These are phyloP conservation scores for Lactifluus pinguis DNA, from an alignment of 768 basidiomycete genomes.

Conservation along the genomic window DNA sequence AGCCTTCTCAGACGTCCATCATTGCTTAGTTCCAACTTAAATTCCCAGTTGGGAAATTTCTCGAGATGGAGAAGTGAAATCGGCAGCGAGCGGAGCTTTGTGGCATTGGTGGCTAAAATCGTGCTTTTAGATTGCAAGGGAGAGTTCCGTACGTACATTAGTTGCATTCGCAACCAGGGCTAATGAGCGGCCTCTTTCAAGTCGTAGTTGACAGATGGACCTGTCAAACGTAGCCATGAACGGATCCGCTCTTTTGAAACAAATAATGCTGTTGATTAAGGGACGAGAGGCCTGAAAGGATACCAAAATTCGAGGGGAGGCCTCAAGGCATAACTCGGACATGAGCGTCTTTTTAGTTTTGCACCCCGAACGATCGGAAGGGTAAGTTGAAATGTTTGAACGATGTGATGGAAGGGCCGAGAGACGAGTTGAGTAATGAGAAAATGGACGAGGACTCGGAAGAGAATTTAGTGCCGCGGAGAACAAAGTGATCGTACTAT, in stretches of 20 bases:
- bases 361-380: background rate
- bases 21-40: constrained; percentile 16
- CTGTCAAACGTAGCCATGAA: constrained; percentile 11
- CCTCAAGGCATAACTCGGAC: background rate
- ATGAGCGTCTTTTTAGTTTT: background rate
- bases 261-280: constrained; percentile 12
- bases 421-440: background rate
- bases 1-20: background rate
- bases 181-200: background rate
- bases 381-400: background rate
- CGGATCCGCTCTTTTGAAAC: background rate
- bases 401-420: background rate
- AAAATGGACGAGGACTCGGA: background rate
- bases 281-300: background rate
- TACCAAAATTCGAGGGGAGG: background rate
- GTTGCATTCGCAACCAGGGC: background rate
- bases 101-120: constrained; percentile 15
- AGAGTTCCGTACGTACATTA: background rate
- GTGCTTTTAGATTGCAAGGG: background rate
- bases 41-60: background rate
- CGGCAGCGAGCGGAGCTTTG: constrained; percentile 9
- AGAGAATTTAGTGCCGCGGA: constrained; percentile 11
- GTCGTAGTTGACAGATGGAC: constrained; percentile 11
- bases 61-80: constrained; percentile 3
- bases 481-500: constrained; percentile 11